Base-by-base conservation (phyloP, 495 filamentous ascomycete species). In the Lophiotrema nucula region DNA sequence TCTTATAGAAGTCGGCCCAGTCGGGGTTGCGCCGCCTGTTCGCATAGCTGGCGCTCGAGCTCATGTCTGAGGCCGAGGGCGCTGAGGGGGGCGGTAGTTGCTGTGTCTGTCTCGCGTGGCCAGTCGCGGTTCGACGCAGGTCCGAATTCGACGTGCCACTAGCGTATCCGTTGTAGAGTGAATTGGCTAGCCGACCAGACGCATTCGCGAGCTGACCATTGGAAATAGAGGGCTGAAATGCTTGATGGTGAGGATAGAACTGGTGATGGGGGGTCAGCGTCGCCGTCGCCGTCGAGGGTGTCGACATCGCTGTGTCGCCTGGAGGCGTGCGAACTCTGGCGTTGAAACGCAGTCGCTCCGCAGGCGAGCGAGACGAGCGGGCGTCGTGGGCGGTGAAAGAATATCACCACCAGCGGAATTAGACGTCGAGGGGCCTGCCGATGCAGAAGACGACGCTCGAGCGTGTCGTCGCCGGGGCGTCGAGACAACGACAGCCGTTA, bases 1-100 rank as follows among this genome's bases (percentile, higher is more conserved):
- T 95, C 70, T 88, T 89, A 72, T 96, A 97, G 69, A 95, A 97
- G 56, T 84, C 81, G 27, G 81, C 74, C 92, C 92, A 97, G 76
- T 97, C 84, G 19, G 55, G 58, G 16, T 56, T 65, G n/a, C 57
- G 48, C 26, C 60, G 56, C 19, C 33, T 39, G 25, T 50, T 44
- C 8, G 31, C 31, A n/a, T n/a, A n/a, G 31, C 31, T 35, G 31
- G 31, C 31, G 27, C 21, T 42, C 27, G 58, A 56, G 46, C 46
- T 22, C 62, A 64, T 53, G 26, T 37, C 41, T 16, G 55, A 51
- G 28, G 54, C 11, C 18, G 62, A 46, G 4, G 39, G 22, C n/a
- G 27, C 24, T 26, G 49, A 6, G 43, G 33, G 49, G 12, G 56
- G 56, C 2, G 61, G 61, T n/a, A 51, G 56, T 38, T 61, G 59